Percentiles rank a stretch among this genome's conserved stretches.
Conservation (phyloP, 306 rosid species). For the Vicia villosa region DNA sequence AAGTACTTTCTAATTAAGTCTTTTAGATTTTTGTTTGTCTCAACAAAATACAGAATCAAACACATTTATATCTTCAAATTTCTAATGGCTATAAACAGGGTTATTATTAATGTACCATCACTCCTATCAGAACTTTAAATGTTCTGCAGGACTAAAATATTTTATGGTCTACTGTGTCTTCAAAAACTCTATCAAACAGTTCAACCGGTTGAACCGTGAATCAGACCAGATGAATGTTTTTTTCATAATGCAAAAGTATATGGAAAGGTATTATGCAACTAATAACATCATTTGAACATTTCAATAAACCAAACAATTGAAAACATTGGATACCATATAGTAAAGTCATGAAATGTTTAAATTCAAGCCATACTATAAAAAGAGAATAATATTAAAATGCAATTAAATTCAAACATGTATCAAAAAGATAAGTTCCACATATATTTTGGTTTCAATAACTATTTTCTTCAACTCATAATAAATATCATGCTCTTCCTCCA, state of each 20-base stretch:
- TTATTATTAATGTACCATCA: constrained; percentile 36
- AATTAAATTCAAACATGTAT: constrained; percentile 20
- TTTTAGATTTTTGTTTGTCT: neutral
- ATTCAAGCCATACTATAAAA: neutral
- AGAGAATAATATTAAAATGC: neutral
- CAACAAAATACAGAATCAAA: neutral
- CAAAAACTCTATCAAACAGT: too few relatives aligned
- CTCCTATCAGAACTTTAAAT: constrained; percentile 40
- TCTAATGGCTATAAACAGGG: constrained; percentile 25
- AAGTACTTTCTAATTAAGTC: constrained; percentile 21
- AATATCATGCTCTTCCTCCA: constrained; percentile 38
- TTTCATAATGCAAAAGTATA: neutral
- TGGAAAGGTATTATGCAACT: neutral
- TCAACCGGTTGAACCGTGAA: too few relatives aligned
- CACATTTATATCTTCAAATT: constrained; percentile 32
- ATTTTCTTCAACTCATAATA: neutral
- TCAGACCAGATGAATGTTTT: neutral
- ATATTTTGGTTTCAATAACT: neutral
- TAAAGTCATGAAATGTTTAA: constrained; percentile 5
- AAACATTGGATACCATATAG: neutral
- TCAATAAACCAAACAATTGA: neutral
- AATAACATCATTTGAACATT: neutral
- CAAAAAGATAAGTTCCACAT: constrained; percentile 34
- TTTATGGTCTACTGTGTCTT: neutral
- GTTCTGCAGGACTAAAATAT: constrained; percentile 28